These are phyloP conservation scores for Aegle marmelos DNA, from an alignment of 345 rosid species.

Conservation along the genomic window DNA sequence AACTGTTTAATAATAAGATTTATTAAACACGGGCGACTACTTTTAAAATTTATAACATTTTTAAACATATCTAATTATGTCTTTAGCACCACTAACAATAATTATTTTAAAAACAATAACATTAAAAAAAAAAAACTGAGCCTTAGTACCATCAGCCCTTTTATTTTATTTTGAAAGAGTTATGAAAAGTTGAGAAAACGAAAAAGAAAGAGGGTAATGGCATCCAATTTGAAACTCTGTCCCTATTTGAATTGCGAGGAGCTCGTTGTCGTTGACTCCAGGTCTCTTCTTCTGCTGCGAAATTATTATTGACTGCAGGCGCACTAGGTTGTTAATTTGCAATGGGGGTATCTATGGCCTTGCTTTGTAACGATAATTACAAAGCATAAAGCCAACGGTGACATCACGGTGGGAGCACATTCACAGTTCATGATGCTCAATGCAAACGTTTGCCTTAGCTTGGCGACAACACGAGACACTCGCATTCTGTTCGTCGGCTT, in stretches of 20 bases:
- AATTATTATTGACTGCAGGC: neutral
- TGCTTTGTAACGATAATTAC: neutral
- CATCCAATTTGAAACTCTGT: neutral
- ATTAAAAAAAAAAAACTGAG: too few species aligned
- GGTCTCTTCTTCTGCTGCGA: neutral
- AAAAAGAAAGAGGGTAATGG: neutral
- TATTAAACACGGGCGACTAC: rapidly evolving
- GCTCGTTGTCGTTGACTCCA: neutral
- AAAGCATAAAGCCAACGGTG: neutral
- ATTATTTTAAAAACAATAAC: too few species aligned
- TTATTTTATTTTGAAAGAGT: neutral
- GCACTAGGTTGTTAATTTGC: too few species aligned
- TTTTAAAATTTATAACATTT: too few species aligned
- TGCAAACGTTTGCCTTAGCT: neutral
- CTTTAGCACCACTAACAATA: too few species aligned
- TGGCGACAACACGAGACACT: neutral
- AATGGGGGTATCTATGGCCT: neutral
- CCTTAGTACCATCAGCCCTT: neutral
- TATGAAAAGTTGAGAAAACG: too few species aligned
- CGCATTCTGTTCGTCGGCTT: neutral
- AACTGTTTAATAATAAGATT: rapidly evolving
- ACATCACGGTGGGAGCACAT: neutral
- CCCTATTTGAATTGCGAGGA: neutral
- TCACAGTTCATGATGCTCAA: neutral
- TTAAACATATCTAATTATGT: too few species aligned